A percentile compares a stretch with the other conserved stretches of the same genome.
Conservation (phyloP, 2,329 filamentous ascomycete genomes). For the Furcasterigmium furcatum region DNA sequence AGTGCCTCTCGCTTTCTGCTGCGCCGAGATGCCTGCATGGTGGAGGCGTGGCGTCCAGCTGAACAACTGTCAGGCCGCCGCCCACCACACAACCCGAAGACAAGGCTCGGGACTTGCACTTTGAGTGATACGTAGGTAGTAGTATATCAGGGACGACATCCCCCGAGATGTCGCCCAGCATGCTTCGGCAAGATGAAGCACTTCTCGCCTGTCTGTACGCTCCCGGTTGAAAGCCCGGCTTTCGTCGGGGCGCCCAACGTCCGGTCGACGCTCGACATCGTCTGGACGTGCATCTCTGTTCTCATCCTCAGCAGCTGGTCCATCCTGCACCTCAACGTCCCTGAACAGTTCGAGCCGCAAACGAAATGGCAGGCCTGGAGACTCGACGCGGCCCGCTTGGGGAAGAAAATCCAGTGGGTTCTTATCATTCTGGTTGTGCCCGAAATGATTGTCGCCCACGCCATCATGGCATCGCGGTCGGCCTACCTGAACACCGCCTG, state of each 20-base stretch:
- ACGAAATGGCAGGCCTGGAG: constrained; percentile 3
- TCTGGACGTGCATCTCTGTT: constrained; percentile 14
- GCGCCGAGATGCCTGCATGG: too few relatives aligned
- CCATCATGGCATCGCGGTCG: not conserved
- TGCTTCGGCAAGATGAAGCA: constrained; percentile 10
- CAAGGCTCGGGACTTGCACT: too few relatives aligned
- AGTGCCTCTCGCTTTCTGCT: too few relatives aligned
- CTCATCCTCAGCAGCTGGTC: constrained; percentile 16
- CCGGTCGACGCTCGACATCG: constrained; percentile 14
- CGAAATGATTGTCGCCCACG: not conserved
- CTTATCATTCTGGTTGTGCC: not conserved
- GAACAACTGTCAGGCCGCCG: too few relatives aligned
- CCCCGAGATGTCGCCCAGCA: too few relatives aligned
- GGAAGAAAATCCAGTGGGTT: not conserved
- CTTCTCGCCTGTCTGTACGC: constrained; percentile 10
- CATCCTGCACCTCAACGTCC: constrained; percentile 14
- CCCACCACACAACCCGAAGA: too few relatives aligned
- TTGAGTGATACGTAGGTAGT: too few relatives aligned
- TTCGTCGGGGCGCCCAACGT: constrained; percentile 10
- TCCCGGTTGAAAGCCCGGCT: constrained; percentile 2
- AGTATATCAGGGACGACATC: too few relatives aligned
- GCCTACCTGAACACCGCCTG: not conserved
- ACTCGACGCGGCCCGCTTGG: not conserved
- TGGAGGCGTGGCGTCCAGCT: too few relatives aligned
- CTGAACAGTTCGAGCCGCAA: constrained; percentile 35